Evolutionary conservation across 2,329 filamentous ascomycete species (phyloP).

Genomic region (Ophiocordyceps unilateralis): DNA sequence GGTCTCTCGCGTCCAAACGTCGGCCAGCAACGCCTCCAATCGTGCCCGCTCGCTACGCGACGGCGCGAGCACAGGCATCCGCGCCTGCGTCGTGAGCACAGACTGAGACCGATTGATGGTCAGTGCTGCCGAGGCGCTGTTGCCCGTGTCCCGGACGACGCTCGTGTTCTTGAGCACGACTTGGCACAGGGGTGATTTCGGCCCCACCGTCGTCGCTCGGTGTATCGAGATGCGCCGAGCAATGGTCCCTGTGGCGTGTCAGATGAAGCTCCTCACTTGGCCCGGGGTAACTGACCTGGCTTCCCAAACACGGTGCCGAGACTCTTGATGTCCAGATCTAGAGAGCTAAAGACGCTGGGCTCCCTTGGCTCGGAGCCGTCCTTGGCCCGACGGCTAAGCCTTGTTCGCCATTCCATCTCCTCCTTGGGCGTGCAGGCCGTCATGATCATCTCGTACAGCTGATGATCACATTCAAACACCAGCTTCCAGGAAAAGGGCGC

Average conservation of each 20-base stretch:
- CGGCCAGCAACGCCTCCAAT: conserved; percentile 54
- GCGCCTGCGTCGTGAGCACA: conserved; percentile 48
- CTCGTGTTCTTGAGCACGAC: conserved; percentile 80
- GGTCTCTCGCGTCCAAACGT: conserved; percentile 70
- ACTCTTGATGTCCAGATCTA: conserved; percentile 54
- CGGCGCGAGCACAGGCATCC: conserved; percentile 55
- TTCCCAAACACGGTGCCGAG: conserved; percentile 62
- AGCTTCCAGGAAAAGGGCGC: conserved; percentile 86
- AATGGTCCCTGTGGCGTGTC: conserved; percentile 30
- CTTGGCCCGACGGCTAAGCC: conserved; percentile 36
- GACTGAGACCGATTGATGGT: conserved; percentile 66
- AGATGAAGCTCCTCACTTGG: not conserved
- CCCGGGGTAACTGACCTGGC: conserved; percentile 29
- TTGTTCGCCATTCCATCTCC: conserved; percentile 60
- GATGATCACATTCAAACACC: conserved; percentile 59
- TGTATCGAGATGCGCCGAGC: conserved; percentile 62
- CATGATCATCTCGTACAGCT: conserved; percentile 70
- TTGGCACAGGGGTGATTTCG: conserved; percentile 51
- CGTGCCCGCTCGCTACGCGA: conserved; percentile 58
- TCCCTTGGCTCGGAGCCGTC: conserved; percentile 29
- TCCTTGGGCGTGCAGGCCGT: conserved; percentile 73
- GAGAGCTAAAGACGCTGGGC: conserved; percentile 38
- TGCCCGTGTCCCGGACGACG: conserved; percentile 38
- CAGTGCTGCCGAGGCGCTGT: conserved; percentile 21
- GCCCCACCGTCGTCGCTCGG: conserved; percentile 55